Base-by-base conservation (phyloP, 1,139 yeast genomes). In the Hanseniaspora gamundiae region DNA sequence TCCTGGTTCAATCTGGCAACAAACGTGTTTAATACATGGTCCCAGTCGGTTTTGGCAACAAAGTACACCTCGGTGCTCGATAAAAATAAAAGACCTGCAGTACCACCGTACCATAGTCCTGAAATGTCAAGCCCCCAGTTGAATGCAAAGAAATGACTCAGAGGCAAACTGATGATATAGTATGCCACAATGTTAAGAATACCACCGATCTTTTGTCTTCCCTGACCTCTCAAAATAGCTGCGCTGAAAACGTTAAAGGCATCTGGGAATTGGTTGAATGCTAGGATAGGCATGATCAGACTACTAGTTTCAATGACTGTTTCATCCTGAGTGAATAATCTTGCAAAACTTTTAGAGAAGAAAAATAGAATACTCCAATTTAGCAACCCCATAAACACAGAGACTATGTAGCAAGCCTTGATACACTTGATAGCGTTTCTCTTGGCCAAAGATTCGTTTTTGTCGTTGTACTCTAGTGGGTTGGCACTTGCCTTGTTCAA, bases 161-260 rank as follows among this genome's bases (percentile, higher is more conserved):
- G 61, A 0, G 85, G 84, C 42, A 79, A 61, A 1, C 83, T 83
- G 44, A 79, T 55, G 10, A 69, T 53, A 52, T 79, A 79, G 56
- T 78, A 79, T 38, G 76, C 66, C 41, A 76, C 57, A 17, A 79
- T 56, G 56, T 76, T 78, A 47, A 78, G 57, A 51, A 71, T 67
- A 2, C 83, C 82, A 2, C 84, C 84, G 49, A 78, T 74, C 47
- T 69, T 69, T 55, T 79, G 85, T 52, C 83, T 62, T 4, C 84
- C 85, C 59, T 78, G 85, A 9, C 80, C 84, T 51, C 85, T 66
- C 45, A 79, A 63, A 22, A 78, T 62, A 2, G 84, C 85, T 4
- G 75, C 77, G 1, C 78, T 68, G 73, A 40, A 79, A 51, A 81
- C 76, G 19, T 76, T 61, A 40, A 77, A 51, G 11, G 58, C 47